Base-by-base conservation (phyloP, 306 rosid genomes). In the Rosa multiflora region DNA sequence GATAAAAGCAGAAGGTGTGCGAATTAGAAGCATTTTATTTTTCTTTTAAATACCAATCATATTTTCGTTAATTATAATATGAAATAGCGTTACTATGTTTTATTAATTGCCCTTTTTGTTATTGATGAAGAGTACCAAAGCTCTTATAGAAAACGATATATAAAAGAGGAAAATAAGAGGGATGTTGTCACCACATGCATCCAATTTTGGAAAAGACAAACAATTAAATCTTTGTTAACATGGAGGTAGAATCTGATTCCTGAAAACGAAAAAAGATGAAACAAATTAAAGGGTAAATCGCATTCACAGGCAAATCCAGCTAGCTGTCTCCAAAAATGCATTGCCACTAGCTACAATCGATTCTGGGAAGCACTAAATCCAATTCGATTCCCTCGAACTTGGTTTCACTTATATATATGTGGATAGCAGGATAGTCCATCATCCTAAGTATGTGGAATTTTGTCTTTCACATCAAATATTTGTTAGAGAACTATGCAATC, bases 181-280 rank as follows among this genome's bases (percentile, higher is more conserved):
- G 55, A 55, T 6, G 10, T 6, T 6, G 10, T 55, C 62, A 55
- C 20, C 29, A n/a, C 62, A 55, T 55, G 47, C 43, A 46, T 72
- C 44, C 7, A 40, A 67, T 39, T 67, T 67, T 39, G 51, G 48
- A 51, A 20, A 37, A 35, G 23, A 15, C 44, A 68, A 68, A 43
- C 8, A 68, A 66, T 17, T 15, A 35, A 14, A 40, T 40, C 49
- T 51, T 5, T 72, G 46, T 4, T 72, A 32, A 10, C 17, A 23
- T 55, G 53, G 52, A 73, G 32, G 66, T 10, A 56, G 77, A 48
- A 37, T 10, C 10, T 13, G 80, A 51, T 77, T 67, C 49, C 73
- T 68, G 52, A 49, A 35, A 64, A 76, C 53, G 12, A 32, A 51
- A 51, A 72, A 9, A 10, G 15, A 29, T 13, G 1, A 12, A 14